Evolutionary conservation across 768 basidiomycete species (phyloP).

Genomic region (Termitomyces sp.): DNA sequence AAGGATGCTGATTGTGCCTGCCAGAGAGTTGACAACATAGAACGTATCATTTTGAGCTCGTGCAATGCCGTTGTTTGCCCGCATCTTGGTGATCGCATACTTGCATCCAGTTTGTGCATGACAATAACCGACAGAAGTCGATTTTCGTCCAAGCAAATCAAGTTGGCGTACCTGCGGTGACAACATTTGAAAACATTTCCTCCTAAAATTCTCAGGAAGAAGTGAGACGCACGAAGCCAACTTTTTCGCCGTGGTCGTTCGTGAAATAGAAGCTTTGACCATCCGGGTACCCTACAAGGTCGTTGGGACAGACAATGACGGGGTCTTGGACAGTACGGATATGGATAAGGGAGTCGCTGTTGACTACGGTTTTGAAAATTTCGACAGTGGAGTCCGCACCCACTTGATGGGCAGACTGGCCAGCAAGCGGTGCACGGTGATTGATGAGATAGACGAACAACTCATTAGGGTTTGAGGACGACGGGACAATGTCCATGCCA

Average conservation of each 20-base stretch:
- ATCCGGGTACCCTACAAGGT: slow-evolving; percentile 59
- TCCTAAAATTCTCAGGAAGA: not conserved
- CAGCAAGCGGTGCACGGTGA: slow-evolving; percentile 48
- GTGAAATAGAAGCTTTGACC: slow-evolving; percentile 65
- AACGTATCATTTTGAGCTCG: slow-evolving; percentile 53
- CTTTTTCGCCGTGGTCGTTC: slow-evolving; percentile 56
- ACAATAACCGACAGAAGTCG: slow-evolving; percentile 59
- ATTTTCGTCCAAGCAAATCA: slow-evolving; percentile 17
- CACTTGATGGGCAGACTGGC: slow-evolving; percentile 26
- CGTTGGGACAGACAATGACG: slow-evolving; percentile 61
- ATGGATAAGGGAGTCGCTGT: slow-evolving; percentile 39
- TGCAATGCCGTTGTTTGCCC: slow-evolving; percentile 57
- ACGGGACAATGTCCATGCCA: slow-evolving; percentile 65
- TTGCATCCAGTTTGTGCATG: slow-evolving; percentile 56
- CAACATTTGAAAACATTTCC: not conserved
- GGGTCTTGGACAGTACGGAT: slow-evolving; percentile 53
- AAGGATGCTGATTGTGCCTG: slow-evolving; percentile 44
- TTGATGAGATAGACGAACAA: slow-evolving; percentile 70
- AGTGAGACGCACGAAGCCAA: slow-evolving; percentile 39
- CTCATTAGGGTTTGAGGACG: slow-evolving; percentile 35
- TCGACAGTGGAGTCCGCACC: slow-evolving; percentile 75
- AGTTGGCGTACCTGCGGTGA: slow-evolving; percentile 18
- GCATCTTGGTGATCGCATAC: slow-evolving; percentile 43
- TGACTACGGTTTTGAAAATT: slow-evolving; percentile 52
- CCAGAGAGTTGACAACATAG: slow-evolving; percentile 47